Conservation (phyloP, 1,139 yeast species). For the Pichia sp. region DNA sequence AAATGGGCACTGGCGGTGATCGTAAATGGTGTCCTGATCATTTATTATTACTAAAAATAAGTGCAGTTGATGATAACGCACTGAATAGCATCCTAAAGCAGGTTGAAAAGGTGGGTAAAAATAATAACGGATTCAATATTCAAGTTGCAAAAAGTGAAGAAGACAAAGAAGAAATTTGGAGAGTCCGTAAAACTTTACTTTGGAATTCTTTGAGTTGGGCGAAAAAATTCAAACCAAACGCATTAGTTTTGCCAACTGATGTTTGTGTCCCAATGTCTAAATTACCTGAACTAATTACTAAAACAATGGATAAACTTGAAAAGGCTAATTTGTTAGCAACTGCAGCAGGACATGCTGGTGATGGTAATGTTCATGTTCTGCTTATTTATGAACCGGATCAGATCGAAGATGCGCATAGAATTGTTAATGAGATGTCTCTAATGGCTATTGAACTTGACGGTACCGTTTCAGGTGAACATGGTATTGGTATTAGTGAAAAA, state of each 20-base stretch:
- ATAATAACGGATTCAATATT: conserved; percentile 27
- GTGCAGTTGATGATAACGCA: conserved; percentile 40
- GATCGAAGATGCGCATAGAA: conserved; percentile 26
- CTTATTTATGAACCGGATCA: conserved; percentile 41
- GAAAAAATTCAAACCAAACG: conserved; percentile 36
- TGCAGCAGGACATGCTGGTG: conserved; percentile 55
- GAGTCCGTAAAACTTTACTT: conserved; percentile 39
- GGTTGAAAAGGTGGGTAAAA: conserved; percentile 22
- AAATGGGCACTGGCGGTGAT: conserved; percentile 39
- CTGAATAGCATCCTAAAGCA: conserved; percentile 20
- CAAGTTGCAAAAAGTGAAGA: conserved; percentile 30
- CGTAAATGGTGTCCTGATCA: conserved; percentile 70
- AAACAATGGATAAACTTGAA: conserved; percentile 43
- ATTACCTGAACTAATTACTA: conserved; percentile 41
- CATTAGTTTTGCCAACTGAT: conserved; percentile 52
- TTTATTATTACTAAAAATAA: conserved; percentile 69
- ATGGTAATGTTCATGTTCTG: conserved; percentile 51
- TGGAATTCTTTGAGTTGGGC: conserved; percentile 39
- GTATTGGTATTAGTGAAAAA: conserved; percentile 51
- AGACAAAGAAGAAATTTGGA: conserved; percentile 38
- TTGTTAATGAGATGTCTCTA: conserved; percentile 45
- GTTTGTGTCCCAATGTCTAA: conserved; percentile 51
- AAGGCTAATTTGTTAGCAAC: conserved; percentile 41
- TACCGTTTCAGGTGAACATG: conserved; percentile 61
- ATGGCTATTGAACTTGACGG: conserved; percentile 47